Percentiles rank a stretch among this genome's conserved stretches.
phyloP scores from a whole-genome alignment of 352 stramenopile genomes.

The Phytopythium kandeliae region DNA sequence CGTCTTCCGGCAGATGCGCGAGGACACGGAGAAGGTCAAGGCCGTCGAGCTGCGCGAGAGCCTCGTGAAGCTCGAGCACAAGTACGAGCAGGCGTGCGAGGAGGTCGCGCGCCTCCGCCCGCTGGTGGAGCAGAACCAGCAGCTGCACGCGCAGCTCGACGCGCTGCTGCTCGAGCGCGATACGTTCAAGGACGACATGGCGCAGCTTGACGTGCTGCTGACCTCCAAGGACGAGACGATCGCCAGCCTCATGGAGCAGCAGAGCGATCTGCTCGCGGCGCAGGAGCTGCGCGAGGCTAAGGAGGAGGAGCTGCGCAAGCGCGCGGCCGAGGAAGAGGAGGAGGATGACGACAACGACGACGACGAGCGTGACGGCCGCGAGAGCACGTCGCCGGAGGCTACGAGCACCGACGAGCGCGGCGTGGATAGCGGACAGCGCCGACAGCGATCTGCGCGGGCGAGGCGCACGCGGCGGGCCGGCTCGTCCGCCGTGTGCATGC shows the following conservation, averaged over 20 bases:
- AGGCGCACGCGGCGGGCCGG: neutral
- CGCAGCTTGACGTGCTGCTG: conserved; percentile 31
- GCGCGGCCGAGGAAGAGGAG: conserved; percentile 28
- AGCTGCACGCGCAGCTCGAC: conserved; percentile 35
- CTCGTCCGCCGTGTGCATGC: conserved; percentile 35
- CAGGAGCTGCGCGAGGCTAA: conserved; percentile 50
- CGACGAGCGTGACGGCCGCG: conserved; percentile 25
- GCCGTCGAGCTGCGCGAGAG: conserved; percentile 84
- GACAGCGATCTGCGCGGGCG: neutral
- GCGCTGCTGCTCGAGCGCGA: conserved; percentile 22
- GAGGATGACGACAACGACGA: conserved; percentile 37
- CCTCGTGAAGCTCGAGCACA: conserved; percentile 68
- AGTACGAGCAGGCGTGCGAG: conserved; percentile 45
- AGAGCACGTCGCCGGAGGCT: neutral
- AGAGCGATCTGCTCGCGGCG: conserved; percentile 61
- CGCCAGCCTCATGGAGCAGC: conserved; percentile 62
- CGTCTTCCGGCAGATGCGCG: conserved; percentile 92
- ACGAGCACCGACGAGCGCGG: too few species aligned
- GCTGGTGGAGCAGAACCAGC: conserved; percentile 43
- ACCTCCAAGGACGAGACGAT: conserved; percentile 60
- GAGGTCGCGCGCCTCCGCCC: conserved; percentile 58
- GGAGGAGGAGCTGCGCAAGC: conserved; percentile 38
- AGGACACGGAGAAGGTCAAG: conserved; percentile 87
- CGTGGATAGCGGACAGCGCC: too few species aligned
- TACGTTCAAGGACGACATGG: conserved; percentile 33